Conservation (phyloP, 2,329 filamentous ascomycete species). For the Penicillium crustosum region DNA sequence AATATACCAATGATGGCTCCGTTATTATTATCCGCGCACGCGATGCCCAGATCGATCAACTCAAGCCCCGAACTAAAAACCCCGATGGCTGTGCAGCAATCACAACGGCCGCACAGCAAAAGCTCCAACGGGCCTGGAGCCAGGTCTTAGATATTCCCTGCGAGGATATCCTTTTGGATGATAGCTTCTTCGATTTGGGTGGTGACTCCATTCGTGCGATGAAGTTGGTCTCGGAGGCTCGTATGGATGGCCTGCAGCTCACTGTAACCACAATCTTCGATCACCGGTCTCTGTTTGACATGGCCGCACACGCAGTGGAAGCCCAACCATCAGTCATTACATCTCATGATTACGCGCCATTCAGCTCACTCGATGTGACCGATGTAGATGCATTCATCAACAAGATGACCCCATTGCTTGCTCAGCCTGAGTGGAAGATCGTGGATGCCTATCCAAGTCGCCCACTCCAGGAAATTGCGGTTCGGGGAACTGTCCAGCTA, state of each 20-base stretch:
- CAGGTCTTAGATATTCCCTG: constrained; percentile 47
- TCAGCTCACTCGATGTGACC: not conserved
- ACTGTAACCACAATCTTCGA: constrained; percentile 59
- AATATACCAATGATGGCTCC: not conserved
- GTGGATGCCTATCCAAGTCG: constrained; percentile 55
- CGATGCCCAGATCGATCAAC: not conserved
- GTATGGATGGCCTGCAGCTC: constrained; percentile 50
- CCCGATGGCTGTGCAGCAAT: not conserved
- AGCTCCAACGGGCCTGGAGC: constrained; percentile 52
- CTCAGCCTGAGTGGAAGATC: constrained; percentile 46
- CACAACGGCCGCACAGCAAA: constrained; percentile 18
- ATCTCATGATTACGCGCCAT: not conserved
- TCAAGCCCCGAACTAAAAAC: not conserved
- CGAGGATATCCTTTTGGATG: constrained; percentile 49
- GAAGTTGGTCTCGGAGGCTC: constrained; percentile 58
- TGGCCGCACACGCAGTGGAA: constrained; percentile 4
- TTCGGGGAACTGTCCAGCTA: constrained; percentile 56
- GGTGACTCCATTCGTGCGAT: constrained; percentile 60
- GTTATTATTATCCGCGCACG: constrained; percentile 4
- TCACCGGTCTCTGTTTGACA: constrained; percentile 25
- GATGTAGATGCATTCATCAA: not conserved
- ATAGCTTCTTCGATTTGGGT: constrained; percentile 58
- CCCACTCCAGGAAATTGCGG: constrained; percentile 58
- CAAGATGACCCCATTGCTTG: constrained; percentile 19
- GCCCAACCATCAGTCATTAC: not conserved